Conservation (phyloP, 208 protist species). For the Acanthamoeba pearcei region DNA sequence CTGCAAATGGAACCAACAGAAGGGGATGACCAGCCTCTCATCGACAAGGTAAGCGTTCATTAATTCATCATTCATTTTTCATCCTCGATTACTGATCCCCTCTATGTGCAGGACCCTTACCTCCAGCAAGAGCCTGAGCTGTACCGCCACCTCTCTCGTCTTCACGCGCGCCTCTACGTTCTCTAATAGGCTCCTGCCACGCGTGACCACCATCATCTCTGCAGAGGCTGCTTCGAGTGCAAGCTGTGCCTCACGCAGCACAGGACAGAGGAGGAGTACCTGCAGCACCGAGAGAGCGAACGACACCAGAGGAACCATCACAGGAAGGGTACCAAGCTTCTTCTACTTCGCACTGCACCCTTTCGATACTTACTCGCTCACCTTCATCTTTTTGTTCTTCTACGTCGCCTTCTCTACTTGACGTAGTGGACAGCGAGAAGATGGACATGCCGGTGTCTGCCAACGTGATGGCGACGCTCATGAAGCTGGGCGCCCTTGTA, state of each 20-base stretch:
- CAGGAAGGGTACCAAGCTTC: neutral
- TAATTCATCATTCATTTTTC: too few relatives aligned
- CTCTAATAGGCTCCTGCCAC: too few relatives aligned
- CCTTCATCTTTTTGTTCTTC: neutral
- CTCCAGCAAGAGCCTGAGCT: neutral
- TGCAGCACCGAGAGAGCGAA: slow-evolving; percentile 32
- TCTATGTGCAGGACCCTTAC: neutral
- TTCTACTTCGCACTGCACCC: neutral
- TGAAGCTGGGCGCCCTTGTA: slow-evolving; percentile 45
- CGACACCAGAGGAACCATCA: slow-evolving; percentile 1
- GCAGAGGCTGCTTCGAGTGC: slow-evolving; percentile 38
- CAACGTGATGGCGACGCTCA: slow-evolving; percentile 47
- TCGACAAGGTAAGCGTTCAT: neutral
- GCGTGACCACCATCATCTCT: neutral
- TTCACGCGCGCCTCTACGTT: too few relatives aligned
- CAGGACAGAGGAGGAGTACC: slow-evolving; percentile 33
- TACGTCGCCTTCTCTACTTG: neutral
- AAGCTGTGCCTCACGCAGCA: slow-evolving; percentile 55
- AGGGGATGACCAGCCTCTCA: neutral
- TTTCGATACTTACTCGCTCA: neutral
- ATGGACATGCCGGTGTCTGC: slow-evolving; percentile 33
- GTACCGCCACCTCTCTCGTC: neutral
- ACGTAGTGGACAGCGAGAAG: slow-evolving; percentile 28
- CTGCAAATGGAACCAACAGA: neutral
- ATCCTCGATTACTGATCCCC: neutral